These are phyloP conservation scores for Nicotiana undulata DNA, from an alignment of 257 asterid genomes.

Conservation along the genomic window DNA sequence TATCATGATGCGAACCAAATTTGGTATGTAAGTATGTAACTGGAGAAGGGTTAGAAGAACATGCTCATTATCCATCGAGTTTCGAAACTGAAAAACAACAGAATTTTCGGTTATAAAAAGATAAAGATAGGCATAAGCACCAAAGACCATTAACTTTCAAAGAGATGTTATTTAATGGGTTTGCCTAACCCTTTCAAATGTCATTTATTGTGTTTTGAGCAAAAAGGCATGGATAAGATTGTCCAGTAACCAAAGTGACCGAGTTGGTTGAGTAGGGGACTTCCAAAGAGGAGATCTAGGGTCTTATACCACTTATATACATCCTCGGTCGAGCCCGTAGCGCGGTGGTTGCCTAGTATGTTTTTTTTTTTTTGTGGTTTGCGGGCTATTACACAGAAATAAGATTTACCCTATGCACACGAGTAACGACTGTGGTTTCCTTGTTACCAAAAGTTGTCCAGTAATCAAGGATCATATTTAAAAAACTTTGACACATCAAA, in stretches of 20 bases:
- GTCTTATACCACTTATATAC: too few species aligned
- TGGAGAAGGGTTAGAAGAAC: background rate
- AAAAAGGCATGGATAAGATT: background rate
- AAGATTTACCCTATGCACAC: too few species aligned
- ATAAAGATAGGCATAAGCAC: background rate
- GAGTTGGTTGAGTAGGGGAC: too few species aligned
- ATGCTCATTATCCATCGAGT: background rate
- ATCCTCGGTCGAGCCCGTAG: too few species aligned
- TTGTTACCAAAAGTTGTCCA: too few species aligned
- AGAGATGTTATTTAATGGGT: background rate
- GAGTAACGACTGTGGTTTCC: too few species aligned
- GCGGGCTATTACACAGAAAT: too few species aligned
- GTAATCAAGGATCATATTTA: too few species aligned
- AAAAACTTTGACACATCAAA: too few species aligned
- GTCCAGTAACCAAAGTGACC: background rate
- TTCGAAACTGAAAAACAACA: background rate
- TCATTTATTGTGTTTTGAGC: background rate
- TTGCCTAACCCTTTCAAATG: background rate
- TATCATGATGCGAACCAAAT: background rate
- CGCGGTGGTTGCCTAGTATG: too few species aligned
- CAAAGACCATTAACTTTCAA: background rate
- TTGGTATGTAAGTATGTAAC: background rate
- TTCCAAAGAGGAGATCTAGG: too few species aligned
- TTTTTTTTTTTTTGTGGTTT: too few species aligned
- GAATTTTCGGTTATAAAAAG: background rate